Evolutionary conservation across 139 green algal genomes (phyloP).

Genomic region (Astrephomene gubernaculifera): DNA sequence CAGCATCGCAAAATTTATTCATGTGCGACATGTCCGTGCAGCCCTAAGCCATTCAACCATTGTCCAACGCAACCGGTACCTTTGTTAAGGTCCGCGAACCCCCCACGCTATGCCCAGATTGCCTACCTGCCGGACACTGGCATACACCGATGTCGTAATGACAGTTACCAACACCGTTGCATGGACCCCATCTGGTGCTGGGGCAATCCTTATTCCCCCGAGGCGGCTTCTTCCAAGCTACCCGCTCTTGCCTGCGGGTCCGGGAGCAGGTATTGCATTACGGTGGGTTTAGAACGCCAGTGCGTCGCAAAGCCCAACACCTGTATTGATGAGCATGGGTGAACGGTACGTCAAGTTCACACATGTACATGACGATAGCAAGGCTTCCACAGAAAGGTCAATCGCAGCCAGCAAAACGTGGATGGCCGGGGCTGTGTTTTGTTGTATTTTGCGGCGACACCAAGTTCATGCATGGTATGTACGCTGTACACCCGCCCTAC

Average conservation of each 20-base stretch:
- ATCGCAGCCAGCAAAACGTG: too few relatives aligned
- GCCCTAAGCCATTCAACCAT: not conserved
- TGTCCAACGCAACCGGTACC: not conserved
- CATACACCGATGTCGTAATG: constrained; percentile 43
- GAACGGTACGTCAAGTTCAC: not conserved
- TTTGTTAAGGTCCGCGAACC: not conserved
- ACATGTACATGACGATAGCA: too few relatives aligned
- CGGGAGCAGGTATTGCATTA: not conserved
- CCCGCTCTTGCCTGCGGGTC: not conserved
- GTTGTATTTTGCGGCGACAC: not conserved
- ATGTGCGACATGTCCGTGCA: too few relatives aligned
- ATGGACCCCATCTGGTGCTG: constrained; percentile 31
- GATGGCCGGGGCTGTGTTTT: too few relatives aligned
- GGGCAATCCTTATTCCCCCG: constrained; percentile 33
- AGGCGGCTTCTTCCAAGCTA: constrained; percentile 32
- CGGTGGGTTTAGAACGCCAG: not conserved
- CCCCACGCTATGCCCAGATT: not conserved
- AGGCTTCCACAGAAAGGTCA: too few relatives aligned
- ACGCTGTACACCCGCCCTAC: not conserved
- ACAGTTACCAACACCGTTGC: constrained; percentile 39
- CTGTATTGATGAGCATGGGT: not conserved
- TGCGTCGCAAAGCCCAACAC: not conserved
- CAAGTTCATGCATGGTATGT: not conserved
- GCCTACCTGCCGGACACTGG: constrained; percentile 31
- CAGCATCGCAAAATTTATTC: too few relatives aligned